phyloP scores from a whole-genome alignment of 305 asterid genomes.

The Euphrasia arctica region DNA sequence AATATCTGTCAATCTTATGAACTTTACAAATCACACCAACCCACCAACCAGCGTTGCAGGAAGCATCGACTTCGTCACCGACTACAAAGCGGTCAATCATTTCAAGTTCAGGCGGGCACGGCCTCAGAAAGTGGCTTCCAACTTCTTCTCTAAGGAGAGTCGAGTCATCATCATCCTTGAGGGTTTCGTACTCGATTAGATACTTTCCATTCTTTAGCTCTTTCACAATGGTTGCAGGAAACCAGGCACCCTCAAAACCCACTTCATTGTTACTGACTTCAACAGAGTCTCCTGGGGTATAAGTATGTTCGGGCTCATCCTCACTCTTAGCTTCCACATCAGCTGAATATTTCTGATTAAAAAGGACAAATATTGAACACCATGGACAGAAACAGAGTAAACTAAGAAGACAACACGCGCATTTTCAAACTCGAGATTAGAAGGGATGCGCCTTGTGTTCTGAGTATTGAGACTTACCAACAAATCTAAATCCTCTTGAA shows the following conservation, averaged over 20 bases:
- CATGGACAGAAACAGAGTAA: too few species aligned
- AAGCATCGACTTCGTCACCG: constrained; percentile 65
- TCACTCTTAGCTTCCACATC: constrained; percentile 24
- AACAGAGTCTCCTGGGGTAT: constrained; percentile 43
- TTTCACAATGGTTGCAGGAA: constrained; percentile 47
- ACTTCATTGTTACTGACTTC: constrained; percentile 63
- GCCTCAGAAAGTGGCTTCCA: constrained; percentile 54
- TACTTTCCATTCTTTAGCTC: constrained; percentile 34
- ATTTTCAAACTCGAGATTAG: too few species aligned
- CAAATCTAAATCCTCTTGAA: too few species aligned
- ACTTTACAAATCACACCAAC: constrained; percentile 51
- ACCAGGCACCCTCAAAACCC: constrained; percentile 84
- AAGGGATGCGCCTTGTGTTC: too few species aligned
- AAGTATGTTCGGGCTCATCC: constrained; percentile 25
- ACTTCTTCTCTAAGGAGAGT: constrained; percentile 52
- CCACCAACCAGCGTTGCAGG: constrained; percentile 80
- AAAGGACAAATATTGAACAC: neutral
- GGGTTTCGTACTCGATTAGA: constrained; percentile 43
- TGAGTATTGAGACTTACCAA: too few species aligned
- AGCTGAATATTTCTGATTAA: constrained; percentile 37
- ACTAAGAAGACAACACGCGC: too few species aligned
- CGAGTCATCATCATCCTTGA: constrained; percentile 48
- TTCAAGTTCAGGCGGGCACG: constrained; percentile 57
- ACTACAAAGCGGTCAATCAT: constrained; percentile 38
- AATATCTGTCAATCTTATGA: constrained; percentile 38